phyloP scores from a whole-genome alignment of 371 early-diverging fungal genomes.

The Actinomucor elegans region DNA sequence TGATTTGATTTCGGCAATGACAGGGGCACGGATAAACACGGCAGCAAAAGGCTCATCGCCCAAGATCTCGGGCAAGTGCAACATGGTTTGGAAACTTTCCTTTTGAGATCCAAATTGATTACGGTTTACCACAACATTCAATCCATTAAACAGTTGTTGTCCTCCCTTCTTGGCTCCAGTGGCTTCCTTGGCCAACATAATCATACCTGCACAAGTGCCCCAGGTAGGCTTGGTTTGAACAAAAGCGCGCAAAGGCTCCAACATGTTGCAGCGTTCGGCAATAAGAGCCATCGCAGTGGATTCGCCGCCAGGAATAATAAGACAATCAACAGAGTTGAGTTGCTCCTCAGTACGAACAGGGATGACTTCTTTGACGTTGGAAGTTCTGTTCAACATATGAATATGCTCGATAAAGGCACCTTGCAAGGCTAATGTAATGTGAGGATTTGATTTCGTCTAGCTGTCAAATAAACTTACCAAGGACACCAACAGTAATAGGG shows the following conservation, averaged over 20 bases:
- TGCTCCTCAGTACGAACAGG: constrained; percentile 71
- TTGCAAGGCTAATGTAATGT: constrained; percentile 83
- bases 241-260: constrained; percentile 76
- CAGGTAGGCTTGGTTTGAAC: constrained; percentile 80
- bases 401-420: constrained; percentile 94
- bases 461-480: constrained; percentile 23
- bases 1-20: constrained; percentile 70
- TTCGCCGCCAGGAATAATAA: constrained; percentile 96
- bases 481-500: constrained; percentile 26
- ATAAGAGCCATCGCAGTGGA: constrained; percentile 90
- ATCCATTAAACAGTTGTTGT: constrained; percentile 80
- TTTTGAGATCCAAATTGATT: constrained; percentile 94
- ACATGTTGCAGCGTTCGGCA: constrained; percentile 79
- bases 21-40: constrained; percentile 95
- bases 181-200: constrained; percentile 81
- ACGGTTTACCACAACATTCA: constrained; percentile 82
- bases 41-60: constrained; percentile 65
- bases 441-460: too few species aligned
- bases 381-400: constrained; percentile 66
- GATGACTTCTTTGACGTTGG: constrained; percentile 61
- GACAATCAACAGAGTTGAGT: constrained; percentile 73
- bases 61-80: constrained; percentile 65
- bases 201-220: constrained; percentile 98
- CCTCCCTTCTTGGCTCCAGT: constrained; percentile 80
- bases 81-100: constrained; percentile 78